Evolutionary conservation across 192 early-diverging fungal genomes (phyloP).

Genomic region (Oehlia diaphana): DNA sequence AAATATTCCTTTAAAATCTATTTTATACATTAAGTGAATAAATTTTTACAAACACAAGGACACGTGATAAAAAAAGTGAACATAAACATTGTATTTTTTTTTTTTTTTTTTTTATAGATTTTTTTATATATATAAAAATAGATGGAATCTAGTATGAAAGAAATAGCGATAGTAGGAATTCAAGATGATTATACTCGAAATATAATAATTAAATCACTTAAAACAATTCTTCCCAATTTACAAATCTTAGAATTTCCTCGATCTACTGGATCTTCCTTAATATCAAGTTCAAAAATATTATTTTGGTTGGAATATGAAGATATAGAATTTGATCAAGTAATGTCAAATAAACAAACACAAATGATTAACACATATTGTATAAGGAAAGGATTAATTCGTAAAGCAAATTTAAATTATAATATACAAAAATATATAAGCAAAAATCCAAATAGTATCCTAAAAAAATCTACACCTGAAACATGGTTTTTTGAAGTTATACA

Average conservation of each 20-base stretch:
- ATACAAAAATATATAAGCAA: constrained; percentile 58
- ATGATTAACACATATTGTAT: constrained; percentile 62
- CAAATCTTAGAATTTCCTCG: not conserved
- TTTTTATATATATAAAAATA: not conserved
- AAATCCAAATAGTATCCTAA: constrained; percentile 54
- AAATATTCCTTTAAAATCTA: not conserved
- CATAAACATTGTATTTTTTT: not conserved
- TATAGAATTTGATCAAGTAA: constrained; percentile 57
- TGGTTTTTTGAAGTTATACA: constrained; percentile 67
- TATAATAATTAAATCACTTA: not conserved
- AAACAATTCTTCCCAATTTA: not conserved
- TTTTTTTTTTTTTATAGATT: not conserved
- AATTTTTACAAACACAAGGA: too few relatives aligned
- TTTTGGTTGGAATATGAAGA: constrained; percentile 69
- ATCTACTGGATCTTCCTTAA: not conserved
- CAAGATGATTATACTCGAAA: not conserved
- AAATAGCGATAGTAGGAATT: not conserved
- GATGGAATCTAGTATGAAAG: not conserved
- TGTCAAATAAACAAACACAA: constrained; percentile 26
- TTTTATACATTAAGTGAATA: not conserved
- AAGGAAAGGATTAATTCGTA: constrained; percentile 68
- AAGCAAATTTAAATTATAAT: constrained; percentile 65
- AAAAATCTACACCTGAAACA: constrained; percentile 56
- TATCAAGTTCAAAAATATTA: not conserved
- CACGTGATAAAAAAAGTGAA: too few relatives aligned